Evolutionary conservation across 306 rosid genomes (phyloP).

Genomic region (Begonia loranthoides): DNA sequence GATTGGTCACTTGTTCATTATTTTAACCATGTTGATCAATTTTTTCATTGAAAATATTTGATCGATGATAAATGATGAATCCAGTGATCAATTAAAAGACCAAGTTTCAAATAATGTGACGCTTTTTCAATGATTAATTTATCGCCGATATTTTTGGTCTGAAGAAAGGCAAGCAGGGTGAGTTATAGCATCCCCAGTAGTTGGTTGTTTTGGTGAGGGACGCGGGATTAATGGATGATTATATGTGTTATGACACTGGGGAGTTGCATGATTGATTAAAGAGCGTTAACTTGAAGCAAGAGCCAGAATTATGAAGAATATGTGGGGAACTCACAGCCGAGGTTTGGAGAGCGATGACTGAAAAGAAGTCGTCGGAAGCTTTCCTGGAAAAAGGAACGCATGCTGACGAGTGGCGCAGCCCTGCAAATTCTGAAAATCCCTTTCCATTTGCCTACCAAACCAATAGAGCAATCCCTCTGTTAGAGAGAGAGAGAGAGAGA

Average conservation of each 20-base stretch:
- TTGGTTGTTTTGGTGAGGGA: too few species aligned
- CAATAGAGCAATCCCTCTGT: neutral
- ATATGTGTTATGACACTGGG: neutral
- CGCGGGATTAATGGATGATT: too few species aligned
- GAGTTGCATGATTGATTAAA: neutral
- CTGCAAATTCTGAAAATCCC: conserved; percentile 73
- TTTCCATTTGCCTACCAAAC: conserved; percentile 46
- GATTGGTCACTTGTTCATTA: too few species aligned
- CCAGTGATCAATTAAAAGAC: too few species aligned
- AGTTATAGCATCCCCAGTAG: too few species aligned
- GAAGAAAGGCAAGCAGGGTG: too few species aligned
- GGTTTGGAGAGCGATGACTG: conserved; percentile 66
- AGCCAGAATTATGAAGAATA: neutral
- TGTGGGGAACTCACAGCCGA: conserved; percentile 53
- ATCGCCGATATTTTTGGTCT: neutral
- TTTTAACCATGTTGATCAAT: neutral
- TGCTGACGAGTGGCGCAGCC: conserved; percentile 56
- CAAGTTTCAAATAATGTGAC: too few species aligned
- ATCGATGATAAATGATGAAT: too few species aligned
- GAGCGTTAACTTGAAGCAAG: neutral
- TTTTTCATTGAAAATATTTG: too few species aligned
- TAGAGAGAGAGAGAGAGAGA: neutral
- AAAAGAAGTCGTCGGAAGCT: conserved; percentile 69
- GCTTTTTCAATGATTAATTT: neutral
- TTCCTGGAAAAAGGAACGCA: conserved; percentile 46